phyloP scores from a whole-genome alignment of 495 filamentous ascomycete species.

The Penicillium parvum region DNA sequence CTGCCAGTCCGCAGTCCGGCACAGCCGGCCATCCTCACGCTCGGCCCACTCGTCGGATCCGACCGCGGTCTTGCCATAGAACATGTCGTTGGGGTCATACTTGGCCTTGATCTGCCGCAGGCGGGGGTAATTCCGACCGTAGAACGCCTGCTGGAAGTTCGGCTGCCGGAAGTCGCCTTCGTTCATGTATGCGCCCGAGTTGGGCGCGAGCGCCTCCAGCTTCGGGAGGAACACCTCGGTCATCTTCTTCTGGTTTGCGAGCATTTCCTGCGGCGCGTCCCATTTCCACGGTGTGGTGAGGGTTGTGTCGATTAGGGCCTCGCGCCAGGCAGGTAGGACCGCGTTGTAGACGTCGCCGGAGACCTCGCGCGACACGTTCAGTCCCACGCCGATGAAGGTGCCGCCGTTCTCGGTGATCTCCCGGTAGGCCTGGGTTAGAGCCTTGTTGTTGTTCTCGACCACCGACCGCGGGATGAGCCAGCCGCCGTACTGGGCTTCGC shows the following conservation, averaged over 20 bases:
- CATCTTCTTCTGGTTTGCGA: constrained; percentile 32
- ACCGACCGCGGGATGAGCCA: constrained; percentile 23
- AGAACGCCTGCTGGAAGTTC: constrained; percentile 49
- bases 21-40: constrained; percentile 31
- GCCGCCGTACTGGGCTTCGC: constrained; percentile 11
- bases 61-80: constrained; percentile 57
- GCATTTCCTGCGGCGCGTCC: constrained; percentile 31
- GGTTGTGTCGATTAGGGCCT: constrained; percentile 42
- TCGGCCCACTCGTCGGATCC: constrained; percentile 55
- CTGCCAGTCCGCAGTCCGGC: constrained; percentile 15
- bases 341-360: constrained; percentile 50
- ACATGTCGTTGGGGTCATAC: constrained; percentile 54
- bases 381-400: constrained; percentile 41
- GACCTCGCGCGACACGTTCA: constrained; percentile 36
- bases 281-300: constrained; percentile 42
- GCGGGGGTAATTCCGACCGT: constrained; percentile 39
- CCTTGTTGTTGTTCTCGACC: constrained; percentile 46
- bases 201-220: constrained; percentile 34
- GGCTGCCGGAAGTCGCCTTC: constrained; percentile 47
- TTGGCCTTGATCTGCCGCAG: constrained; percentile 40
- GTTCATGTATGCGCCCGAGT: constrained; percentile 38
- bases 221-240: constrained; percentile 41
- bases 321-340: constrained; percentile 57
- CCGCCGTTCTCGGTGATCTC: constrained; percentile 39
- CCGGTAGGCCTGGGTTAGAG: constrained; percentile 33